Evolutionary conservation across 495 filamentous ascomycete genomes (phyloP), one percentile per base, ranked within the genome.

Genomic region (Xylaria nigripes): DNA sequence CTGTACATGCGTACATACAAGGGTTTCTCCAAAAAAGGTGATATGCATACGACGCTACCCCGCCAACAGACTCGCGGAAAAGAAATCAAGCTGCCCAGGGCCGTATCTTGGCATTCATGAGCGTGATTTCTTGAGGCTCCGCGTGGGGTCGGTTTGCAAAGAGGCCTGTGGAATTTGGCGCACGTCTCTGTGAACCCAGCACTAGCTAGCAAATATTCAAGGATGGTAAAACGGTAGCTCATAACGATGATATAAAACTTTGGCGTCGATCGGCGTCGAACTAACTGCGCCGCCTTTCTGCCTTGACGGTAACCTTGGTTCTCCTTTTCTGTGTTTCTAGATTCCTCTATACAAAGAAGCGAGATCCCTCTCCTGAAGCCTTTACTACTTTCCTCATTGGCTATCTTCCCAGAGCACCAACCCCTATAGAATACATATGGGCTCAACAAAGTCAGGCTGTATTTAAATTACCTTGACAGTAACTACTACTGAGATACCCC

Each of bases 261-360:
- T n/a, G 40, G 46, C 40, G 10, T 36, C 15, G 21, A 50, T 49
- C 40, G 12, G 41, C n/a, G 34, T 55, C 15, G 2, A 38, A 38
- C 45, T 32, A 22, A 38, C 53, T 50, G 44, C 36, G 53, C 46
- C 44, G 53, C 46, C 13, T 24, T 32, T 41, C 53, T 45, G 25
- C 40, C 22, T 32, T 36, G 10, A 27, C 18, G 46, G 46, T 41
- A 25, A 44, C 45, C 45, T 50, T 19, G 36, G 24, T 46, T 25
- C 22, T 27, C 34, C 36, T 34, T 25, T 19, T 30, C 45, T 47
- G n/a, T 18, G 8, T 23, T 30, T 42, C 29, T 24, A 29, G 50
- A 48, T 32, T 23, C 47, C 15, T 16, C 21, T 48, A 55, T 55
- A 55, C 53, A 49, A 55, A 55, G 45, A 48, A 55, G 42, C 24